phyloP scores from a whole-genome alignment of 2,329 filamentous ascomycete genomes.

The Calcarisporium arbuscula region DNA sequence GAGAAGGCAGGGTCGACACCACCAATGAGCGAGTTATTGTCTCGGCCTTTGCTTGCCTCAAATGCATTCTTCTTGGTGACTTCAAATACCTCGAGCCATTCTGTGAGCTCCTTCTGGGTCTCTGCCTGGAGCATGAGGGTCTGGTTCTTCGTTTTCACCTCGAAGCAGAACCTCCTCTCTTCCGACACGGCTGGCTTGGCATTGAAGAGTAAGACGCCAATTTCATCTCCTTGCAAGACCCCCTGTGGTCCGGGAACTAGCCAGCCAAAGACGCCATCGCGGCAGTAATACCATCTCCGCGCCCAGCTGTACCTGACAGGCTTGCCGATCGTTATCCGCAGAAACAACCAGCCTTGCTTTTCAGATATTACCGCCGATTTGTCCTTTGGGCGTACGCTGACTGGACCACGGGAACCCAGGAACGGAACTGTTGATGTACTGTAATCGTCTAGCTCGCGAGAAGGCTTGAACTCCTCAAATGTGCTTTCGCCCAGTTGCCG shows the following conservation, averaged over 20 bases:
- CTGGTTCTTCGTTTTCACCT: constrained; percentile 95
- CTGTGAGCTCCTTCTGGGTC: constrained; percentile 83
- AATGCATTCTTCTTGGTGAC: constrained; percentile 89
- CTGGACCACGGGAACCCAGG: constrained; percentile 63
- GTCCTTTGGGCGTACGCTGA: constrained; percentile 52
- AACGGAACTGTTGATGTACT: constrained; percentile 84
- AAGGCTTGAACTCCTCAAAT: constrained; percentile 66
- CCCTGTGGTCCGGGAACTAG: constrained; percentile 77
- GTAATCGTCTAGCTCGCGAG: constrained; percentile 89
- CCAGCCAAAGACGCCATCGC: constrained; percentile 94
- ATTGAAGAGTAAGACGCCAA: constrained; percentile 89
- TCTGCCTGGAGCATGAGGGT: constrained; percentile 88
- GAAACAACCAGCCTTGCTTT: constrained; percentile 92
- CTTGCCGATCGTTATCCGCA: constrained; percentile 77
- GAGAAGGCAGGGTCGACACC: constrained; percentile 74
- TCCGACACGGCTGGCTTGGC: constrained; percentile 86
- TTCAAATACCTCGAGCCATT: constrained; percentile 92
- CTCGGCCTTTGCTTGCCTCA: constrained; percentile 59
- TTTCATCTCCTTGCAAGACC: constrained; percentile 93
- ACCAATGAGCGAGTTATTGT: constrained; percentile 38
- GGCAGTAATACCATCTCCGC: constrained; percentile 90
- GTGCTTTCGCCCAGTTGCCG: constrained; percentile 77
- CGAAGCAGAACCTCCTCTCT: constrained; percentile 93
- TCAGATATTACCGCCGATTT: constrained; percentile 52
- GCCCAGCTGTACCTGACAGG: constrained; percentile 87